These are phyloP conservation scores for Kazachstania taianensis DNA, from an alignment of 805 yeast species.

Conservation along the genomic window DNA sequence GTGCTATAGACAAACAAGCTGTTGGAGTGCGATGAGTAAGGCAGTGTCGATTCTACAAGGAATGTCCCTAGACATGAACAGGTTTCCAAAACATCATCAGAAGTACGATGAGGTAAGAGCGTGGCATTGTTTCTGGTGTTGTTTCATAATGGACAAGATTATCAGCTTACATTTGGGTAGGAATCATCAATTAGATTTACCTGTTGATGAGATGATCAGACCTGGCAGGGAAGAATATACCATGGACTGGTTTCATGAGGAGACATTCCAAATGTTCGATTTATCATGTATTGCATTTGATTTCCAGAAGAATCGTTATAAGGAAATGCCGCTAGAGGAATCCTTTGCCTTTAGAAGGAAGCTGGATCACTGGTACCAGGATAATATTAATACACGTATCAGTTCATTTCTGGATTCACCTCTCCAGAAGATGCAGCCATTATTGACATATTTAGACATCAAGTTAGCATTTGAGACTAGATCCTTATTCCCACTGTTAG, in stretches of 20 bases:
- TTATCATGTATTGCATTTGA: conserved; percentile 13
- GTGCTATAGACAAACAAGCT: conserved; percentile 36
- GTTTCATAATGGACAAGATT: conserved; percentile 44
- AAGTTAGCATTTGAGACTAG: conserved; percentile 16
- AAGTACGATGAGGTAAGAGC: conserved; percentile 37
- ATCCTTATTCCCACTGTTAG: conserved; percentile 14
- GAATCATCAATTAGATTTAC: conserved; percentile 26
- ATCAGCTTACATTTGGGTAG: conserved; percentile 46
- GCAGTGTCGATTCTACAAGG: conserved; percentile 37
- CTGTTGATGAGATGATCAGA: conserved; percentile 13
- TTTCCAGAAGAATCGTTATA: conserved; percentile 14
- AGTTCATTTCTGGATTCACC: neutral
- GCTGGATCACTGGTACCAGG: conserved; percentile 12
- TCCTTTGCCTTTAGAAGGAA: conserved; percentile 7
- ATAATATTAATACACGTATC: neutral
- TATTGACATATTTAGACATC: conserved; percentile 17
- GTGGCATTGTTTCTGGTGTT: conserved; percentile 44
- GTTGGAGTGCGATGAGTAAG: conserved; percentile 33
- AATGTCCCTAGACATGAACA: conserved; percentile 33
- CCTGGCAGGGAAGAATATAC: conserved; percentile 4
- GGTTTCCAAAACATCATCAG: conserved; percentile 18
- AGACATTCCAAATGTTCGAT: conserved; percentile 15
- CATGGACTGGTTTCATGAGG: conserved; percentile 14
- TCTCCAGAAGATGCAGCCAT: conserved; percentile 13
- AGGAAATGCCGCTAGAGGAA: conserved; percentile 14